phyloP scores from a whole-genome alignment of 1,284 basidiomycete genomes.

The Psilocybe mexicana region DNA sequence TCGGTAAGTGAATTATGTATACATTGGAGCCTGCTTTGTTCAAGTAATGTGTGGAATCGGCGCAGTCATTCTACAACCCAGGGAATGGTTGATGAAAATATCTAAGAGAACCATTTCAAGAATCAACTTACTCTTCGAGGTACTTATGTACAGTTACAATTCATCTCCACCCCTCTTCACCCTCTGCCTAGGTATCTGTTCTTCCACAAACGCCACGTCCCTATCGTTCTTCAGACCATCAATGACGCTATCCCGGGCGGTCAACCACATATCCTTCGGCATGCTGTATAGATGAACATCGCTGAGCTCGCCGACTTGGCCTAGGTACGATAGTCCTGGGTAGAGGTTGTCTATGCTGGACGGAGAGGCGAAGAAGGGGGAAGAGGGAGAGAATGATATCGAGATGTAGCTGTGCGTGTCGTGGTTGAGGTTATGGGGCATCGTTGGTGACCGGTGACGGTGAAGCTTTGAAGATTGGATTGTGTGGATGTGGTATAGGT shows the following conservation, averaged over 20 bases:
- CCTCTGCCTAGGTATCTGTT: conserved; percentile 33
- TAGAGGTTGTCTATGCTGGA: conserved; percentile 31
- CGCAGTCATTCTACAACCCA: no score
- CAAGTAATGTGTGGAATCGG: no score
- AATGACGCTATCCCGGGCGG: conserved; percentile 28
- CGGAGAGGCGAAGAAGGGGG: conserved; percentile 31
- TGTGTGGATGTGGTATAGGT: not conserved
- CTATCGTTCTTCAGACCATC: conserved; percentile 21
- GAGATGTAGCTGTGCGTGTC: conserved; percentile 40
- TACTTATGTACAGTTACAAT: conserved; percentile 17
- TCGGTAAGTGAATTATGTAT: no score
- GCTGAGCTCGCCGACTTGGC: conserved; percentile 39
- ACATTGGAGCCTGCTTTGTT: no score
- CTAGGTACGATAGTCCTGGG: conserved; percentile 36
- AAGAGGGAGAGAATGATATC: conserved; percentile 35
- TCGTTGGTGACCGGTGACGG: not conserved
- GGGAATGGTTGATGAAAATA: no score
- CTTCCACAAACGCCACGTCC: conserved; percentile 31
- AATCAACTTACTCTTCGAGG: no score
- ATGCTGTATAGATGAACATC: conserved; percentile 45
- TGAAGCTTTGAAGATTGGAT: not conserved
- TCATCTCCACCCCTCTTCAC: conserved; percentile 34
- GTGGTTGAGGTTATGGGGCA: conserved; percentile 38
- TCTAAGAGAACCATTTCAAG: no score
- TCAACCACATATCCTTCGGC: conserved; percentile 39